These are phyloP conservation scores for Fagopyrum esculentum DNA, from an alignment of 148 eudicot species.

Conservation along the genomic window DNA sequence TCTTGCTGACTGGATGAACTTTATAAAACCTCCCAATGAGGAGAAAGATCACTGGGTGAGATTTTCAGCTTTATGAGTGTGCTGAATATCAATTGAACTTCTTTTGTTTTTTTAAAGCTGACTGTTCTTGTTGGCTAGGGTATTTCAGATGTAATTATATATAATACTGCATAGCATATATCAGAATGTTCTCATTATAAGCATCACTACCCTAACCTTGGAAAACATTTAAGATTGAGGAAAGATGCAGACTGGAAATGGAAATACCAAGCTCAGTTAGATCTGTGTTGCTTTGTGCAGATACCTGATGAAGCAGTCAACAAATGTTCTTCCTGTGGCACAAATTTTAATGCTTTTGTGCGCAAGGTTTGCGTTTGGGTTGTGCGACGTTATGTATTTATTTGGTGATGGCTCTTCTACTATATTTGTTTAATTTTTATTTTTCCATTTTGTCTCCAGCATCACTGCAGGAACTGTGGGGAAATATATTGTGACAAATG, in stretches of 20 bases:
- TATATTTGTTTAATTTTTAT: neutral
- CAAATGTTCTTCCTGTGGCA: conserved; percentile 73
- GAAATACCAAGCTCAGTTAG: neutral
- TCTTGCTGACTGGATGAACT: conserved; percentile 60
- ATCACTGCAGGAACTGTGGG: conserved; percentile 86
- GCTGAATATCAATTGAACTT: neutral
- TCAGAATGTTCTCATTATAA: neutral
- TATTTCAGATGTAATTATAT: neutral
- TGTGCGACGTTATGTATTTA: neutral
- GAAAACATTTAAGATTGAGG: neutral
- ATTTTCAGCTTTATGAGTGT: neutral
- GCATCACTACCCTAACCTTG: neutral
- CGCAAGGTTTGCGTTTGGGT: conserved; percentile 45
- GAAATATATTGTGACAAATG: conserved; percentile 80
- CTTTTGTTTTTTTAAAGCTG: neutral
- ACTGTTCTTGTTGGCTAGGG: neutral
- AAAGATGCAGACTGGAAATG: neutral
- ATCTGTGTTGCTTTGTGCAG: conserved; percentile 21
- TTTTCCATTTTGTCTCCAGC: conserved; percentile 29
- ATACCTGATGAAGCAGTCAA: conserved; percentile 90
- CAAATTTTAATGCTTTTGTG: conserved; percentile 66
- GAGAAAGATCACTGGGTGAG: conserved; percentile 96
- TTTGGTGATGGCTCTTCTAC: conserved; percentile 9
- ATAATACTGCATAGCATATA: neutral
- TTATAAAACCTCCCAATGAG: conserved; percentile 73